These are phyloP conservation scores for Mortierella sp. DNA, from an alignment of 371 early-diverging fungal species.

Conservation along the genomic window DNA sequence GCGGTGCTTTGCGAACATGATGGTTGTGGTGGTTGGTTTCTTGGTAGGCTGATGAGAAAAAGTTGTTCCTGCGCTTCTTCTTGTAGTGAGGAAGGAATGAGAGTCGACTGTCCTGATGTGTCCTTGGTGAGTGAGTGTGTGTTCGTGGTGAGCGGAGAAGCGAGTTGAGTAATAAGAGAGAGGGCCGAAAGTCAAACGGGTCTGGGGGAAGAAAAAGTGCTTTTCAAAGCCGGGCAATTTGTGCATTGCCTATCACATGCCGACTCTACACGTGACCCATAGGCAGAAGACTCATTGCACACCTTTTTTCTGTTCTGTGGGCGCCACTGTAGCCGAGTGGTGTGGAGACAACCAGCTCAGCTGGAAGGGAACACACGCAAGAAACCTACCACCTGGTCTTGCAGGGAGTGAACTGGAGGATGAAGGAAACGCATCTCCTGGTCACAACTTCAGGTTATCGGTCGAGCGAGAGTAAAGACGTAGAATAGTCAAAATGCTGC, in stretches of 20 bases:
- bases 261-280: constrained; percentile 1
- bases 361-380: too few relatives aligned
- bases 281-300: too few relatives aligned
- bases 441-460: too few relatives aligned
- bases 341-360: too few relatives aligned
- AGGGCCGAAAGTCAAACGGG: background rate
- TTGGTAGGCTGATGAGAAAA: background rate
- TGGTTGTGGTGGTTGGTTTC: background rate
- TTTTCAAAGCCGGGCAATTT: background rate
- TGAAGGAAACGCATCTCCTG: too few relatives aligned
- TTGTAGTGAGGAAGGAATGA: too few relatives aligned
- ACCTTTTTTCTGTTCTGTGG: background rate
- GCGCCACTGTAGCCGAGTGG: too few relatives aligned
- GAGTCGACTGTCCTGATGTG: background rate
- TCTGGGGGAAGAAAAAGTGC: background rate
- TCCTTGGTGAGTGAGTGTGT: background rate
- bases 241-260: constrained; percentile 1
- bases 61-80: background rate
- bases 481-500: too few relatives aligned
- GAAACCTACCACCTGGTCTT: too few relatives aligned
- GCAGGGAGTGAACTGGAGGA: too few relatives aligned
- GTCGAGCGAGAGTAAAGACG: too few relatives aligned
- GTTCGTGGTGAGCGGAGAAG: constrained; percentile 9
- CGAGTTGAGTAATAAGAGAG: background rate
- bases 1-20: constrained; percentile 68